These are phyloP conservation scores for Maudiozyma pseudohumilis DNA, from an alignment of 805 yeast genomes.

Conservation along the genomic window DNA sequence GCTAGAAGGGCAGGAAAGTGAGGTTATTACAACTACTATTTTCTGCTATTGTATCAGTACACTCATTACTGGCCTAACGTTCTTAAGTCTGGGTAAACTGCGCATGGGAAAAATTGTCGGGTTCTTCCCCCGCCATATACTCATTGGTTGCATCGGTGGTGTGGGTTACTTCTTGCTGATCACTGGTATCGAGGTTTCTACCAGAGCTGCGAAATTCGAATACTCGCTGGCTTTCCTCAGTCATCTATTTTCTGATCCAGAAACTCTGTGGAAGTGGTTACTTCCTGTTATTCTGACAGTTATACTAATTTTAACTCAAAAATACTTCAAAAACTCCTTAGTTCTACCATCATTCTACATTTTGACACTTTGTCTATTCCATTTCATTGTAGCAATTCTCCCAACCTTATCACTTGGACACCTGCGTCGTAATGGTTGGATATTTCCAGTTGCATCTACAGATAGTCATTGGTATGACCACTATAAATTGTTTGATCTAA, in stretches of 20 bases:
- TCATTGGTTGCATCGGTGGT: slow-evolving; percentile 97
- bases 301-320: slow-evolving; percentile 52
- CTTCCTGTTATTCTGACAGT: slow-evolving; percentile 59
- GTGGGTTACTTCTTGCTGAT: slow-evolving; percentile 87
- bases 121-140: slow-evolving; percentile 90
- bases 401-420: slow-evolving; percentile 54
- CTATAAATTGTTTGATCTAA: slow-evolving; percentile 61
- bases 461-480: slow-evolving; percentile 86
- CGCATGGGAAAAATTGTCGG: slow-evolving; percentile 81
- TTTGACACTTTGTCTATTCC: slow-evolving; percentile 57
- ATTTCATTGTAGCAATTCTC: slow-evolving; percentile 50
- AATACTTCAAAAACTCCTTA: slow-evolving; percentile 51
- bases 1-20: slow-evolving; percentile 45
- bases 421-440: slow-evolving; percentile 76
- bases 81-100: slow-evolving; percentile 66
- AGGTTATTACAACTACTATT: slow-evolving; percentile 74
- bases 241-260: slow-evolving; percentile 30
- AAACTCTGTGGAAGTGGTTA: slow-evolving; percentile 52
- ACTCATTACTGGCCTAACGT: slow-evolving; percentile 76
- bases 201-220: slow-evolving; percentile 62
- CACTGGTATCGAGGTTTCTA: slow-evolving; percentile 88
- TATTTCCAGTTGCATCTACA: slow-evolving; percentile 46
- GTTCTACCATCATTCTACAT: slow-evolving; percentile 78
- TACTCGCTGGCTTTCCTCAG: slow-evolving; percentile 51
- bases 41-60: slow-evolving; percentile 78